Conservation (phyloP, 257 asterid genomes). For the Galeopsis tetrahit region DNA sequence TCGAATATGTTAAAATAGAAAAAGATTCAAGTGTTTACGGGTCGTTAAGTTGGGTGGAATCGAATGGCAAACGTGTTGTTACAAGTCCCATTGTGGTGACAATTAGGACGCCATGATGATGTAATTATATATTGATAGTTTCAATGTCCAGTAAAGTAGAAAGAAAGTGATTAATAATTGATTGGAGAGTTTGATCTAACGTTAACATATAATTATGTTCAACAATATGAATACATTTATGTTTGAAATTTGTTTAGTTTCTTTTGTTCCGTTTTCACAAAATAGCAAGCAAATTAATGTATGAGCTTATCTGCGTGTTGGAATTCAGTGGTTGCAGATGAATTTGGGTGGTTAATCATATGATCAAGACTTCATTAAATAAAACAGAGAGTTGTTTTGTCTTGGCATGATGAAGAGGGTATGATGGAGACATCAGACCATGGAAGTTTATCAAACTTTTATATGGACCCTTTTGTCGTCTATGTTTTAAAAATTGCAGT, state of each 20-base stretch:
- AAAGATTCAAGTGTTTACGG: constrained; percentile 44
- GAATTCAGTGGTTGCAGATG: constrained; percentile 18
- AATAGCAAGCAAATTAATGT: neutral
- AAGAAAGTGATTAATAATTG: too few species aligned
- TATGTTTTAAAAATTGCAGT: constrained; percentile 9
- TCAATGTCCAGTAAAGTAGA: too few species aligned
- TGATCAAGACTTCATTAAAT: neutral
- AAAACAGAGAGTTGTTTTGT: neutral
- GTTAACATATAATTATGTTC: neutral
- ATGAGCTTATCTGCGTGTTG: neutral
- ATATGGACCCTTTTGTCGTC: constrained; percentile 8
- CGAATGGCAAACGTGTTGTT: constrained; percentile 47
- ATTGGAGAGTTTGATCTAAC: too few species aligned
- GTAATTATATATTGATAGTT: too few species aligned
- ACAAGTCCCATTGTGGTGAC: constrained; percentile 70
- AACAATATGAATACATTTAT: constrained; percentile 18
- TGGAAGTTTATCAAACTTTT: constrained; percentile 5
- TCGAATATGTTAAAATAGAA: constrained; percentile 44
- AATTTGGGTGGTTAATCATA: constrained; percentile 4
- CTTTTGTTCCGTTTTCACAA: neutral
- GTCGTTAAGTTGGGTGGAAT: constrained; percentile 64
- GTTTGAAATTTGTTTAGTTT: neutral
- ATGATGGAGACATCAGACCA: constrained; percentile 32
- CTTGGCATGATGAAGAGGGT: neutral
- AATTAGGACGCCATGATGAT: constrained; percentile 25